Percentiles rank a stretch among this genome's conserved stretches.
phyloP scores from a whole-genome alignment of 1,284 basidiomycete species.

The Irpex lacteus region DNA sequence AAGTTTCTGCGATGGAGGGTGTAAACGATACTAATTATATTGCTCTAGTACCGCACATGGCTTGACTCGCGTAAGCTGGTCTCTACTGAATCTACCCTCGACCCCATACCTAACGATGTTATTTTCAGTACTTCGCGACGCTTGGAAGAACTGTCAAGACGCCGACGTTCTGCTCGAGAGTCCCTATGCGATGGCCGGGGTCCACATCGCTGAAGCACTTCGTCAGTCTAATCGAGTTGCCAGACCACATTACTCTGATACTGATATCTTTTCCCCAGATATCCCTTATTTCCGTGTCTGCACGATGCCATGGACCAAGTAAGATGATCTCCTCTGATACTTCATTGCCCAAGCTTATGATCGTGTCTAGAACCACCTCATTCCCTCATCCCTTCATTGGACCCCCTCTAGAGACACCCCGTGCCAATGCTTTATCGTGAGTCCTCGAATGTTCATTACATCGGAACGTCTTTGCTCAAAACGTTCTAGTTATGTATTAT shows the following conservation, averaged over 20 bases:
- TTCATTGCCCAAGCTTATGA: slow-evolving; percentile 7
- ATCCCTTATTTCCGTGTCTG: slow-evolving; percentile 72
- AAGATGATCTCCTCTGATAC: slow-evolving; percentile 10
- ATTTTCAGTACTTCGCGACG: slow-evolving; percentile 54
- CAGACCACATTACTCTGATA: neutral
- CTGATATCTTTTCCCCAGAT: slow-evolving; percentile 24
- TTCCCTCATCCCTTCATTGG: slow-evolving; percentile 66
- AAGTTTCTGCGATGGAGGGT: neutral
- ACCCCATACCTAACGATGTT: neutral
- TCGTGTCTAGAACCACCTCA: slow-evolving; percentile 46
- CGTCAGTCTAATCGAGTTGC: slow-evolving; percentile 33
- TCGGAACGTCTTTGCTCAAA: neutral
- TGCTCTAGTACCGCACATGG: slow-evolving; percentile 64
- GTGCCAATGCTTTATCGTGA: slow-evolving; percentile 53
- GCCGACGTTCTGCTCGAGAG: slow-evolving; percentile 74
- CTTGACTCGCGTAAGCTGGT: slow-evolving; percentile 60
- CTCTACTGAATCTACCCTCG: neutral
- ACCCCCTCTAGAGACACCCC: slow-evolving; percentile 49
- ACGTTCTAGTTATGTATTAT: slow-evolving; percentile 51
- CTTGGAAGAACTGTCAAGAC: slow-evolving; percentile 71
- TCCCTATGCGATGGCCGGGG: slow-evolving; percentile 78
- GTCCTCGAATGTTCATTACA: slow-evolving; percentile 18
- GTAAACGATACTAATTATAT: neutral
- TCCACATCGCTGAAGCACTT: slow-evolving; percentile 81
- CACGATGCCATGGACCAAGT: slow-evolving; percentile 72